A percentile compares a stretch with the other conserved stretches of the same genome.
Conservation (phyloP, 257 asterid species). For the Plantago elongata region DNA sequence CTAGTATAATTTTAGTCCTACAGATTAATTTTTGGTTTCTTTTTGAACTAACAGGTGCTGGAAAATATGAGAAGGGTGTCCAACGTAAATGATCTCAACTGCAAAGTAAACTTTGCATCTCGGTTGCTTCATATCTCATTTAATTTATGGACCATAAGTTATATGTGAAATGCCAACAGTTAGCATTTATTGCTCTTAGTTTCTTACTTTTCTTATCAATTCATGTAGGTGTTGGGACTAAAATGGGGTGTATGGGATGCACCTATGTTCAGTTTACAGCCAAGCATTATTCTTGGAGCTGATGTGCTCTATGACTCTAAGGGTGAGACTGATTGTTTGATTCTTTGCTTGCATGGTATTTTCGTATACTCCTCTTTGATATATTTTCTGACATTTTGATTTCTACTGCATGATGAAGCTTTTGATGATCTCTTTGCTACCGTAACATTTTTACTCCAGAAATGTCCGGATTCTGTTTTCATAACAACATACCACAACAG, state of each 20-base stretch:
- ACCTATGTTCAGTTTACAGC: slow-evolving; percentile 47
- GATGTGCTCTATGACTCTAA: slow-evolving; percentile 80
- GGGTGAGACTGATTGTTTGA: slow-evolving; percentile 34
- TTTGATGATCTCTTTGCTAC: slow-evolving; percentile 88
- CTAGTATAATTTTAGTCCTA: not conserved
- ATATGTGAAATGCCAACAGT: not conserved
- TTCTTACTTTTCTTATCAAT: slow-evolving; percentile 1
- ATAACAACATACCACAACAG: slow-evolving; percentile 85
- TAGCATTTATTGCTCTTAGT: not conserved
- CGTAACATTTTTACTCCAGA: slow-evolving; percentile 66
- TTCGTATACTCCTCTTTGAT: not conserved
- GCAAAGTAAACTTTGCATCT: slow-evolving; percentile 44
- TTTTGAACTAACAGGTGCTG: slow-evolving; percentile 56
- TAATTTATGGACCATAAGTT: not conserved
- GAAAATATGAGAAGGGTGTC: slow-evolving; percentile 69
- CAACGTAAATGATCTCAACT: slow-evolving; percentile 52
- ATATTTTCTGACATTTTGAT: slow-evolving; percentile 16
- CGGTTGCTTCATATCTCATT: slow-evolving; percentile 5
- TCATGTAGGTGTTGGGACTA: slow-evolving; percentile 64
- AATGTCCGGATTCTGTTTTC: slow-evolving; percentile 63
- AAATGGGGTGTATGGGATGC: slow-evolving; percentile 90
- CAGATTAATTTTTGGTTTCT: slow-evolving; percentile 12
- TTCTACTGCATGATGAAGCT: slow-evolving; percentile 39
- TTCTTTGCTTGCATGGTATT: not conserved
- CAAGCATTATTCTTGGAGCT: slow-evolving; percentile 94